Conservation (phyloP, 805 yeast species). For the Metahyphopichia silvanorum region DNA sequence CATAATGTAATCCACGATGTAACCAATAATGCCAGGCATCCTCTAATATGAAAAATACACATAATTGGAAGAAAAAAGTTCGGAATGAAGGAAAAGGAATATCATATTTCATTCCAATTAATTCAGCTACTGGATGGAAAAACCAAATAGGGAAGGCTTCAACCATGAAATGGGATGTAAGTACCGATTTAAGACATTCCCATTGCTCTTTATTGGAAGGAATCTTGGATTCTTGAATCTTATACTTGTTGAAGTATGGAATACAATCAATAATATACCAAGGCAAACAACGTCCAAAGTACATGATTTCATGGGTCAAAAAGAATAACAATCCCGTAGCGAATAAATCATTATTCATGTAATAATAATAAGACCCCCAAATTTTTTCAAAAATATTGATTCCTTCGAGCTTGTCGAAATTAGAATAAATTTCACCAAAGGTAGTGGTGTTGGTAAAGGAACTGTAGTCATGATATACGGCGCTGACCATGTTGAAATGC, state of each 20-base stretch:
- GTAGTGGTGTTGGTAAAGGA: constrained; percentile 28
- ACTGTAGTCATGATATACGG: constrained; percentile 34
- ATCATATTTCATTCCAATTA: constrained; percentile 44
- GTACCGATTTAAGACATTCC: constrained; percentile 59
- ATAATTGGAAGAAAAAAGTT: constrained; percentile 43
- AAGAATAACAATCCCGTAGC: constrained; percentile 59
- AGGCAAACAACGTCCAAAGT: constrained; percentile 58
- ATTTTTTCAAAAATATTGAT: constrained; percentile 41
- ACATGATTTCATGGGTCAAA: constrained; percentile 52
- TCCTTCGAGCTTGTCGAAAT: constrained; percentile 22
- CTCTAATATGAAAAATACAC: constrained; percentile 50
- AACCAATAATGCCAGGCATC: constrained; percentile 63
- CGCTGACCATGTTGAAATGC: constrained; percentile 7
- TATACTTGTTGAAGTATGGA: constrained; percentile 50
- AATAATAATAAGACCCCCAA: constrained; percentile 57
- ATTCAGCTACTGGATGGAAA: constrained; percentile 54
- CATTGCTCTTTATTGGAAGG: constrained; percentile 57
- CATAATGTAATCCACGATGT: constrained; percentile 54
- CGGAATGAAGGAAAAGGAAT: constrained; percentile 52
- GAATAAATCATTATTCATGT: constrained; percentile 50
- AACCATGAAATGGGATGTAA: constrained; percentile 53
- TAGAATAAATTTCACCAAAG: constrained; percentile 22
- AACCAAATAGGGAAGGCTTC: constrained; percentile 64
- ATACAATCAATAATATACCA: constrained; percentile 55
- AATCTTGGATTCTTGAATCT: constrained; percentile 51